Evolutionary conservation across 2,329 filamentous ascomycete species (phyloP), one percentile per base, ranked within the genome.

Genomic region (Alternaria sp.): DNA sequence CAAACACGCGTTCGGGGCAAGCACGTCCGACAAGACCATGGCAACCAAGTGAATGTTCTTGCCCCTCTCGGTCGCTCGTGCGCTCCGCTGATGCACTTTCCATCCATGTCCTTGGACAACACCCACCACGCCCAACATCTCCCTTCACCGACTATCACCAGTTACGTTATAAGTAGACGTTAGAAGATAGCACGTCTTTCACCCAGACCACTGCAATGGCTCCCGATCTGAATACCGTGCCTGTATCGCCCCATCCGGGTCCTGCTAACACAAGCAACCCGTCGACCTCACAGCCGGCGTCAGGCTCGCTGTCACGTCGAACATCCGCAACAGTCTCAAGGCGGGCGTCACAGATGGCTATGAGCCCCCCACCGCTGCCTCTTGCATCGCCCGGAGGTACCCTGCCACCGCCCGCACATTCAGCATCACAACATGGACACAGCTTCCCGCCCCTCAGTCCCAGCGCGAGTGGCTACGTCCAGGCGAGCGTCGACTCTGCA

Each of bases 181-280:
- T 20, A 30, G 30, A 56, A 34, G 18, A 20, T 20, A 50, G 16
- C 46, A 28, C 53, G 9, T 44, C 18, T 50, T 12, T n/a, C 12
- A 45, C 16, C 25, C 38, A 46, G 20, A 57, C 49, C 41, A 30
- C 54, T 60, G 68, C 40, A 41, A 86, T 85, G 83, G 77, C 84
- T 53, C 80, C 83, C 54, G 84, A 85, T 66, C 68, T 83, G 62
- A 85, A 82, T 66, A 78, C 81, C 3, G 74, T 82, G 22, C 78
- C 79, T 28, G 63, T 68, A 5, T 80, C 80, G n/a, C 77, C 79
- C 12, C 75, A 70, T 25, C 70, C 71, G 30, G 32, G 32, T 14
- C 32, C 32, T 36, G 63, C 51, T 46, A 41, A 41, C 38, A 69
- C 67, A 14, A 68, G 63, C 55, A 65, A 64, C 27, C 65, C 69